Conservation (phyloP, 2,329 filamentous ascomycete genomes). For the Sclerotinia minor region DNA sequence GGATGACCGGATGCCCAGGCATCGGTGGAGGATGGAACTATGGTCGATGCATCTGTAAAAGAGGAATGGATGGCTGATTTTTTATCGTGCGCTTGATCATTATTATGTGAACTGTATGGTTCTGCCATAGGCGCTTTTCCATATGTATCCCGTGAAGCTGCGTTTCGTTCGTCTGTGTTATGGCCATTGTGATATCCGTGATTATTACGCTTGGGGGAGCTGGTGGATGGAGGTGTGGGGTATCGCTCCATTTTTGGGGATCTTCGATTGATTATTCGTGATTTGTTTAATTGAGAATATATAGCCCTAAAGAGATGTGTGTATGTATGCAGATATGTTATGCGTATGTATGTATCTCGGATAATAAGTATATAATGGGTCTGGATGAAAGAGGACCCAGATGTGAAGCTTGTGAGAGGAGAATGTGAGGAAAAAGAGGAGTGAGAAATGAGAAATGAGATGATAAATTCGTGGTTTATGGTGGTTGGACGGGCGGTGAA, state of each 20-base stretch:
- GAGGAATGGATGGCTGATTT: constrained; percentile 1
- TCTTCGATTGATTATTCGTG: neutral
- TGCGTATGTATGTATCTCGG: constrained; percentile 9
- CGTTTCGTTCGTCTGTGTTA: neutral
- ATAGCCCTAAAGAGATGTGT: too few species aligned
- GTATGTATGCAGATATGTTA: neutral
- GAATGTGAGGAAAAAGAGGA: neutral
- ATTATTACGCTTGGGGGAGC: neutral
- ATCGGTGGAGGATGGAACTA: constrained; percentile 2
- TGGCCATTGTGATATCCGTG: neutral
- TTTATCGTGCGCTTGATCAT: neutral
- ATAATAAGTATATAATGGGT: neutral
- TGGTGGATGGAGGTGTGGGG: constrained; percentile 13
- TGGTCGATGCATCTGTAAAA: neutral
- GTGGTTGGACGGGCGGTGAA: constrained; percentile 17
- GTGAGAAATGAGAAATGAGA: neutral
- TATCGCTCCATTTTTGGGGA: constrained; percentile 14
- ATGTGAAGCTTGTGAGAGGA: constrained; percentile 10
- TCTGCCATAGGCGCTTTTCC: neutral
- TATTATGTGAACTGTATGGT: neutral
- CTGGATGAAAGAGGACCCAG: neutral
- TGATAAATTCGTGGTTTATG: constrained; percentile 1
- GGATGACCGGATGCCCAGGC: neutral
- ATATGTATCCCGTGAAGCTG: neutral
- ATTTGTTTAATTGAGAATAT: neutral